Evolutionary conservation across 805 yeast genomes (phyloP).

Genomic region (Candida anglica): DNA sequence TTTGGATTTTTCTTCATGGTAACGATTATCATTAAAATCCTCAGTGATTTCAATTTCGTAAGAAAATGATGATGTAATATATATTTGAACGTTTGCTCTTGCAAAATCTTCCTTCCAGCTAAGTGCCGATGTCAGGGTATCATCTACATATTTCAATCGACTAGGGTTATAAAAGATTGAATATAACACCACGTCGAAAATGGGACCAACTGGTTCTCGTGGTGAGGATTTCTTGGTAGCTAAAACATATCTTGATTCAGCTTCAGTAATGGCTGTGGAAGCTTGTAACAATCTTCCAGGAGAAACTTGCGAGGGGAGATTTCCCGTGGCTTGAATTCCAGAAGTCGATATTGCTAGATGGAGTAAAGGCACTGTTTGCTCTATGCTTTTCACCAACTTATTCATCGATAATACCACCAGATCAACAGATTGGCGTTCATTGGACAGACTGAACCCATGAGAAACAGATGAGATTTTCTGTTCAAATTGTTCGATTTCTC

Average conservation of each 20-base stretch:
- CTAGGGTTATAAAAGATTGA: slow-evolving; percentile 61
- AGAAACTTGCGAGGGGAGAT: slow-evolving; percentile 50
- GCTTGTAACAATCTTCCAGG: slow-evolving; percentile 69
- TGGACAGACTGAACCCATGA: slow-evolving; percentile 20
- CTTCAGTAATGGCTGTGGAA: slow-evolving; percentile 42
- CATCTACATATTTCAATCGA: slow-evolving; percentile 27
- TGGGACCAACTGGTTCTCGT: slow-evolving; percentile 50
- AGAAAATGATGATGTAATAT: slow-evolving; percentile 18
- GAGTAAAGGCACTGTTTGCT: slow-evolving; percentile 65
- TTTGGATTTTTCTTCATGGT: slow-evolving; percentile 51
- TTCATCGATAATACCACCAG: slow-evolving; percentile 49
- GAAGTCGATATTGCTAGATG: slow-evolving; percentile 64
- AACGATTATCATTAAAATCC: slow-evolving; percentile 65
- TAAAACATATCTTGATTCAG: neutral
- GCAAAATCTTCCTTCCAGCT: slow-evolving; percentile 76
- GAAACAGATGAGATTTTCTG: slow-evolving; percentile 39
- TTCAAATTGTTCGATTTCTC: slow-evolving; percentile 57
- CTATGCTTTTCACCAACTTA: slow-evolving; percentile 48
- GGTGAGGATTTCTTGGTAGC: neutral
- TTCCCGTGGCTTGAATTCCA: slow-evolving; percentile 55
- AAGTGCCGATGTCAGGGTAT: slow-evolving; percentile 27
- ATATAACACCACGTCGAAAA: slow-evolving; percentile 53
- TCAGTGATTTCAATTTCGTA: slow-evolving; percentile 51
- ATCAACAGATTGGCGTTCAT: slow-evolving; percentile 34
- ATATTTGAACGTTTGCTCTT: slow-evolving; percentile 44